A percentile compares a stretch with the other conserved stretches of the same genome.
These are phyloP conservation scores for Capsicum pubescens DNA, from an alignment of 257 asterid genomes.

Conservation along the genomic window DNA sequence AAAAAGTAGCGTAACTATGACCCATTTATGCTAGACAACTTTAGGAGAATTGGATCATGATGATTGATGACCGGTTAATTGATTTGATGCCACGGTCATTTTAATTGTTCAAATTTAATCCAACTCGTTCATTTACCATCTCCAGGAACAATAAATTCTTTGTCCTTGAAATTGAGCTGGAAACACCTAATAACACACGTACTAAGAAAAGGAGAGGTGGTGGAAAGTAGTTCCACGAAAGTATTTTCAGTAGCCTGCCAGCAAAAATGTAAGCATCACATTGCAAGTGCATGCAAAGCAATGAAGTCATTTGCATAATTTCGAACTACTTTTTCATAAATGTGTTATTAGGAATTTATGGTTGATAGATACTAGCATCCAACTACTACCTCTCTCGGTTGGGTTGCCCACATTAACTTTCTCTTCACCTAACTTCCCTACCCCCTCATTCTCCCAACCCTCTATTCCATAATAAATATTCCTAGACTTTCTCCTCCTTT, in stretches of 20 bases:
- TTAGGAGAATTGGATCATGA: too few species aligned
- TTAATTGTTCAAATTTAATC: neutral
- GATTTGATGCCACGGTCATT: too few species aligned
- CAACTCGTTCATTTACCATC: neutral
- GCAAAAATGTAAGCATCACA: neutral
- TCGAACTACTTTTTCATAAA: slow-evolving; percentile 59
- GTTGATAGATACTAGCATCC: slow-evolving; percentile 47
- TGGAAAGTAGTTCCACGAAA: neutral
- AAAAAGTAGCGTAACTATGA: too few species aligned
- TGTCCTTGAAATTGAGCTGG: slow-evolving; percentile 16
- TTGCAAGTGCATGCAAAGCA: neutral
- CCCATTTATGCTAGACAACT: too few species aligned
- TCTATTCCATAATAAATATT: slow-evolving; percentile 19
- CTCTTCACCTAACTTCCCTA: slow-evolving; percentile 34
- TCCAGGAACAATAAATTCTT: neutral
- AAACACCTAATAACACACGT: slow-evolving; percentile 16
- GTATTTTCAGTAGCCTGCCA: too few species aligned
- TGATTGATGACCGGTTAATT: too few species aligned
- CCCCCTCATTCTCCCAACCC: slow-evolving; percentile 30
- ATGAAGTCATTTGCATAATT: slow-evolving; percentile 18
- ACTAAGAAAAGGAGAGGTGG: neutral
- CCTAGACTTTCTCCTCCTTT: neutral
- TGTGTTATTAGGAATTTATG: slow-evolving; percentile 49
- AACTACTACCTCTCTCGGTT: slow-evolving; percentile 48
- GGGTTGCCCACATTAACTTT: slow-evolving; percentile 50